Evolutionary conservation across 1,284 basidiomycete genomes (phyloP).

Genomic region (Austroboletus olivaceoglutinosus): DNA sequence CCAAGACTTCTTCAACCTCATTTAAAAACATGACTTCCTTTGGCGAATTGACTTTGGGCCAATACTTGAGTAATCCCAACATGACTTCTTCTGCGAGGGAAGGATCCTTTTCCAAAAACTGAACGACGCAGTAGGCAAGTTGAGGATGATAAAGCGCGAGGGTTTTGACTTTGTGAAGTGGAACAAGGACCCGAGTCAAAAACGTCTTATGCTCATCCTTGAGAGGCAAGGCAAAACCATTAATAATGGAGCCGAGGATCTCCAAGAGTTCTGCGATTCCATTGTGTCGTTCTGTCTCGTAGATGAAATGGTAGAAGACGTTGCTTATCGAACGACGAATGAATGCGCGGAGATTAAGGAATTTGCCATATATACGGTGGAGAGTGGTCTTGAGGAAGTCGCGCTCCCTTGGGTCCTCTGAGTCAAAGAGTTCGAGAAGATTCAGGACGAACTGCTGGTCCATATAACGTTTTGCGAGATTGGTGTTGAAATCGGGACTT

Average conservation of each 20-base stretch:
- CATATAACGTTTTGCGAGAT: slow-evolving; percentile 96
- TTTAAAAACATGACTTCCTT: slow-evolving; percentile 99
- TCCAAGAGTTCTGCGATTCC: slow-evolving; percentile 98
- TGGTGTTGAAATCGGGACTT: slow-evolving; percentile 97
- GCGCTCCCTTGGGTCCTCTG: slow-evolving; percentile 97
- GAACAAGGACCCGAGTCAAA: slow-evolving; percentile 93
- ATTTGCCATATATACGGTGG: slow-evolving; percentile 99
- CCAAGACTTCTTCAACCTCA: slow-evolving; percentile 98
- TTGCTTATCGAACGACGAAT: slow-evolving; percentile 99
- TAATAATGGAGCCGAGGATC: slow-evolving; percentile 99
- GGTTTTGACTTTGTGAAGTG: slow-evolving; percentile 97
- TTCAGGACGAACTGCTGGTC: slow-evolving; percentile 96
- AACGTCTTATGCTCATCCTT: slow-evolving; percentile 99
- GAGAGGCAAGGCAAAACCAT: slow-evolving; percentile 96
- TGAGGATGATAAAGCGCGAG: slow-evolving; percentile 98
- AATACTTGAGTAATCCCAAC: slow-evolving; percentile 91
- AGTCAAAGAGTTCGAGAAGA: slow-evolving; percentile 97
- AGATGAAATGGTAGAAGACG: slow-evolving; percentile 99
- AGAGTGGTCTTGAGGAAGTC: slow-evolving; percentile 99
- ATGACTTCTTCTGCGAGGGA: slow-evolving; percentile 94
- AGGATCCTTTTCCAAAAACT: slow-evolving; percentile 98
- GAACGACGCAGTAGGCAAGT: slow-evolving; percentile 97
- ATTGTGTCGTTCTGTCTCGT: slow-evolving; percentile 98
- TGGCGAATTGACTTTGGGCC: slow-evolving; percentile 99
- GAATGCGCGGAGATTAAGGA: slow-evolving; percentile 97